Percentiles rank a stretch among this genome's conserved stretches.
phyloP scores from a whole-genome alignment of 495 filamentous ascomycete species.

The Neurospora intermedia region DNA sequence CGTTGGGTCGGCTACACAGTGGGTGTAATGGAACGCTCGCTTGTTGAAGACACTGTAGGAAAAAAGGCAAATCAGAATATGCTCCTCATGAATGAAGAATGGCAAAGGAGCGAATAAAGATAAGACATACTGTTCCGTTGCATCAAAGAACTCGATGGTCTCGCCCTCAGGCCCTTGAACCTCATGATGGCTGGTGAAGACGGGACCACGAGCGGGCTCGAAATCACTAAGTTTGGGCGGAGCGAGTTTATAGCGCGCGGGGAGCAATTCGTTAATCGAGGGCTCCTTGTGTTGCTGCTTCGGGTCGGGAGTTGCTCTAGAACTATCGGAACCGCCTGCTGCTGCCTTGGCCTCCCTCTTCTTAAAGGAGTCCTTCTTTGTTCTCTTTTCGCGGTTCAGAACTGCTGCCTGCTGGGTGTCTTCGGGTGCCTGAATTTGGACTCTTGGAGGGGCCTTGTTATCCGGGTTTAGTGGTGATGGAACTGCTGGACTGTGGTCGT shows the following conservation, averaged over 20 bases:
- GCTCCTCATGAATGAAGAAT: too few relatives aligned
- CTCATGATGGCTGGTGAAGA: slow-evolving; percentile 42
- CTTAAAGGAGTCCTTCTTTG: slow-evolving; percentile 64
- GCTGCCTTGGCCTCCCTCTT: slow-evolving; percentile 65
- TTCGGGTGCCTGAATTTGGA: slow-evolving; percentile 24
- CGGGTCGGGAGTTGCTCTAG: slow-evolving; percentile 44
- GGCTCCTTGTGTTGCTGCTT: slow-evolving; percentile 45
- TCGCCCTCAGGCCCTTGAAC: slow-evolving; percentile 32
- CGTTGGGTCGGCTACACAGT: slow-evolving; percentile 77
- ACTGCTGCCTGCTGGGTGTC: slow-evolving; percentile 27
- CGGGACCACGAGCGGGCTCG: slow-evolving; percentile 43
- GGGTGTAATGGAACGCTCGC: slow-evolving; percentile 80
- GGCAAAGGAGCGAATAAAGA: not conserved
- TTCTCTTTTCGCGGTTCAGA: slow-evolving; percentile 37
- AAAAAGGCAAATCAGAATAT: slow-evolving; percentile 7
- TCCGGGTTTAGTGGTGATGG: slow-evolving; percentile 56
- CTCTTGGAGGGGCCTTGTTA: slow-evolving; percentile 17
- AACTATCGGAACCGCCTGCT: slow-evolving; percentile 30
- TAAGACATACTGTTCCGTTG: slow-evolving; percentile 52
- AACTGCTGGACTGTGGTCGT: slow-evolving; percentile 45
- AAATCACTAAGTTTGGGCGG: slow-evolving; percentile 48
- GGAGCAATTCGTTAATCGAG: slow-evolving; percentile 29
- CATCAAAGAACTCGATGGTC: slow-evolving; percentile 47
- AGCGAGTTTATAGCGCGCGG: slow-evolving; percentile 47
- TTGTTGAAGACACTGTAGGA: slow-evolving; percentile 70